Conservation (phyloP, 2,329 filamentous ascomycete genomes). For the Aspergillus piperis region DNA sequence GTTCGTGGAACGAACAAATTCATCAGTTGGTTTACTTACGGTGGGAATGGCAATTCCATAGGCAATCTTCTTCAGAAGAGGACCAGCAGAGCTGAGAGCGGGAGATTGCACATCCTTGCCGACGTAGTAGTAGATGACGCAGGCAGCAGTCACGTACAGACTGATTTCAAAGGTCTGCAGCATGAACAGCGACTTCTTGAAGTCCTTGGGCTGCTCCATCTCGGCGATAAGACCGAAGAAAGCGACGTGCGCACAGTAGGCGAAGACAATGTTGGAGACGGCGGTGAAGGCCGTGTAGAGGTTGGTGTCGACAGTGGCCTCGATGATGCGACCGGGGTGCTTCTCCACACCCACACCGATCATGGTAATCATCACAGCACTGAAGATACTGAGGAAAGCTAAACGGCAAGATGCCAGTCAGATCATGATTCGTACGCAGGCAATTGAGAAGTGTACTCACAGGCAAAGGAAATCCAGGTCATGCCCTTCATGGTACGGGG, state of each 20-base stretch:
- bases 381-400: constrained; percentile 65
- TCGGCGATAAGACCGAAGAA: constrained; percentile 68
- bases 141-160: constrained; percentile 65
- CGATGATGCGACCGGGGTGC: constrained; percentile 39
- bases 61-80: constrained; percentile 60
- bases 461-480: constrained; percentile 61
- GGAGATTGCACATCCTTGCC: constrained; percentile 63
- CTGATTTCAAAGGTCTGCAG: constrained; percentile 59
- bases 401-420: background rate
- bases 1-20: background rate
- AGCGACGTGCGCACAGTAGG: constrained; percentile 53
- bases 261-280: constrained; percentile 11
- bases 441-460: constrained; percentile 30
- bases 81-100: constrained; percentile 63
- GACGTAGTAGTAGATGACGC: constrained; percentile 67
- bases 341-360: constrained; percentile 61
- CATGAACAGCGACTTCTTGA: constrained; percentile 61
- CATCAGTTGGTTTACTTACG: constrained; percentile 15
- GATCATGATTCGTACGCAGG: background rate
- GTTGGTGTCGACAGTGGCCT: constrained; percentile 43
- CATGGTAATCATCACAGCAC: constrained; percentile 68
- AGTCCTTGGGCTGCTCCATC: constrained; percentile 60
- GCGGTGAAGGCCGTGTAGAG: constrained; percentile 58
- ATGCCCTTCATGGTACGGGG: constrained; percentile 65
- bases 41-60: constrained; percentile 69